These are phyloP conservation scores for Cucurbitaria berberidis DNA, from an alignment of 2,329 filamentous ascomycete genomes.

Conservation along the genomic window DNA sequence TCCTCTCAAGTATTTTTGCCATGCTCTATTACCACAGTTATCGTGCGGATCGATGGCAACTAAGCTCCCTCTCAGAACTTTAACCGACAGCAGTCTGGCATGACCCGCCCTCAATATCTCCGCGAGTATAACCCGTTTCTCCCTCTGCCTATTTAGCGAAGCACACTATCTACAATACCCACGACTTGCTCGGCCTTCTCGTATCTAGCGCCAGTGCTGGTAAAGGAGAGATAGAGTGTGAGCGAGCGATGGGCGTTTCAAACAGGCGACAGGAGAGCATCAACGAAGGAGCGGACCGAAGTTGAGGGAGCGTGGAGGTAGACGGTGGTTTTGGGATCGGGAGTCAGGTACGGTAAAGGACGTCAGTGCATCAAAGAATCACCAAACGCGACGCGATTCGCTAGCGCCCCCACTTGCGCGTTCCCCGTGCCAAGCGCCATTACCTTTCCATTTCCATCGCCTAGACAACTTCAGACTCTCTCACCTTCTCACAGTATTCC, in stretches of 20 bases:
- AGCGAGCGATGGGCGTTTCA: not conserved
- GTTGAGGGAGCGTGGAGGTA: slow-evolving; percentile 4
- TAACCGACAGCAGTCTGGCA: slow-evolving; percentile 15
- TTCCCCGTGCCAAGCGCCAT: slow-evolving; percentile 30
- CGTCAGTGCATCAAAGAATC: slow-evolving; percentile 32
- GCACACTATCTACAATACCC: slow-evolving; percentile 12
- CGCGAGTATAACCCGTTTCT: not conserved
- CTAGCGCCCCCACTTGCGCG: slow-evolving; percentile 29
- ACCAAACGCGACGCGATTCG: slow-evolving; percentile 32
- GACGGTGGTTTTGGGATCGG: slow-evolving; percentile 5
- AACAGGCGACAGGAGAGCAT: slow-evolving; percentile 1
- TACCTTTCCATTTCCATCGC: slow-evolving; percentile 18
- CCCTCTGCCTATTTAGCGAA: slow-evolving; percentile 14
- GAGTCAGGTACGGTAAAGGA: slow-evolving; percentile 13
- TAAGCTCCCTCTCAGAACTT: slow-evolving; percentile 7
- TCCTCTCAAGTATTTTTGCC: slow-evolving; percentile 44
- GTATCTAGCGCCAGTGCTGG: not conserved
- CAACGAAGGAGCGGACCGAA: not conserved
- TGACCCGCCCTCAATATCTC: slow-evolving; percentile 9
- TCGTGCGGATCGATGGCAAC: slow-evolving; percentile 4
- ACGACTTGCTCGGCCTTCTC: slow-evolving; percentile 1
- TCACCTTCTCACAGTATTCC: not conserved
- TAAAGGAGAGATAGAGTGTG: not conserved
- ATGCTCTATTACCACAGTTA: slow-evolving; percentile 25
- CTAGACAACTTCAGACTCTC: not conserved